These are phyloP conservation scores for Lipomyces mesembrius DNA, from an alignment of 805 yeast species.

Conservation along the genomic window DNA sequence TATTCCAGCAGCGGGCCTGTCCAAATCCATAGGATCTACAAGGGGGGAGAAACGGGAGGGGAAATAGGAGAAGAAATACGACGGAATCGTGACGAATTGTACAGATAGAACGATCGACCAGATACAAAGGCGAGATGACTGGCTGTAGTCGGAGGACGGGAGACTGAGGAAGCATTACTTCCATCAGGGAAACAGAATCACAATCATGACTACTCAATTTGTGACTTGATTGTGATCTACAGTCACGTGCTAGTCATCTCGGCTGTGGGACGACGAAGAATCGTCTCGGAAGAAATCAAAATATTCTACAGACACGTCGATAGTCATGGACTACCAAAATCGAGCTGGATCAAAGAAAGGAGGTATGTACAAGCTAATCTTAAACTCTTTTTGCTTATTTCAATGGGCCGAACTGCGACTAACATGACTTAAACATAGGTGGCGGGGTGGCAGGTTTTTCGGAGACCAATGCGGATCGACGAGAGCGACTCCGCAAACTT, in stretches of 20 bases:
- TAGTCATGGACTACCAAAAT: conserved; percentile 82
- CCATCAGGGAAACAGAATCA: background rate
- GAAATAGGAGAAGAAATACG: conserved; percentile 23
- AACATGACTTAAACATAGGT: conserved; percentile 43
- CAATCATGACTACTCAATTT: background rate
- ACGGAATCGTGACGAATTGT: conserved; percentile 26
- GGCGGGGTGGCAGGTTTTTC: conserved; percentile 84
- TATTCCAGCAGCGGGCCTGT: conserved; percentile 14
- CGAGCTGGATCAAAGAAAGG: conserved; percentile 91
- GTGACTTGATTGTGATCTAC: background rate
- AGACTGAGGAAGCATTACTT: background rate
- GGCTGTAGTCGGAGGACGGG: background rate
- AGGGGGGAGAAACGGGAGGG: conserved; percentile 22
- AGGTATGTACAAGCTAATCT: conserved; percentile 34
- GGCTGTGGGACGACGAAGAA: background rate
- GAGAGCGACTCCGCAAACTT: conserved; percentile 69
- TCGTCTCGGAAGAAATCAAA: background rate
- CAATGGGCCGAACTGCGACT: background rate
- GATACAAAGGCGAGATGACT: background rate
- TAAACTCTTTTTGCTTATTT: background rate
- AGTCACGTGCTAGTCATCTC: background rate
- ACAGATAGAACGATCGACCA: background rate
- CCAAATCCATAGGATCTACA: conserved; percentile 28
- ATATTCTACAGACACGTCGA: background rate
- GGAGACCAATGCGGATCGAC: conserved; percentile 69